Evolutionary conservation across 2,329 filamentous ascomycete species (phyloP).

Genomic region (Orbilia quercus): DNA sequence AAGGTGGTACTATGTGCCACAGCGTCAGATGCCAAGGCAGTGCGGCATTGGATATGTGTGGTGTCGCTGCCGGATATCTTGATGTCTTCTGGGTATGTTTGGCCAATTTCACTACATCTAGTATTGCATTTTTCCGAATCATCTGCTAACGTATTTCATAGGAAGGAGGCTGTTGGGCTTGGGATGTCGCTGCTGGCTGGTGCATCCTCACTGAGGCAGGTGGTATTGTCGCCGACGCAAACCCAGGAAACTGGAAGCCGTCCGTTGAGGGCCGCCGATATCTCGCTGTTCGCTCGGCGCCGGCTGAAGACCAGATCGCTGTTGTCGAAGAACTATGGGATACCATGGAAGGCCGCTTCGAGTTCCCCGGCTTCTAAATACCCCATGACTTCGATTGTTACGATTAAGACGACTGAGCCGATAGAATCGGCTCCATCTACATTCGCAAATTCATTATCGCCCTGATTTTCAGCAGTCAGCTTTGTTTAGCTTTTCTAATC

Average conservation of each 20-base stretch:
- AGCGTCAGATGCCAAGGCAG: slow-evolving; percentile 76
- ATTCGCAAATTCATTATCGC: no score
- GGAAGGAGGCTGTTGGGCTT: slow-evolving; percentile 84
- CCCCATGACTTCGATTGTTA: background rate
- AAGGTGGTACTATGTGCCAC: slow-evolving; percentile 82
- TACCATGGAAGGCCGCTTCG: slow-evolving; percentile 65
- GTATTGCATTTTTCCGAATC: background rate
- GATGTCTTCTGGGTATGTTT: slow-evolving; percentile 75
- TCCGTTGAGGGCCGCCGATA: slow-evolving; percentile 72
- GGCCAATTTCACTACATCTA: background rate
- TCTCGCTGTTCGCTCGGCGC: slow-evolving; percentile 71
- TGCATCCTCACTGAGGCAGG: slow-evolving; percentile 79
- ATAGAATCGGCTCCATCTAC: background rate
- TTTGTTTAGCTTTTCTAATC: no score
- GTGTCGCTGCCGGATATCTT: slow-evolving; percentile 76
- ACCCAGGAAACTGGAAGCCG: slow-evolving; percentile 77
- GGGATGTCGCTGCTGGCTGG: slow-evolving; percentile 87
- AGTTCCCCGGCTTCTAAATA: slow-evolving; percentile 54
- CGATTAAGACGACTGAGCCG: slow-evolving; percentile 16
- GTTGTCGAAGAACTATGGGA: slow-evolving; percentile 74
- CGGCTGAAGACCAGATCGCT: slow-evolving; percentile 71
- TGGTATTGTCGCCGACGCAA: slow-evolving; percentile 77
- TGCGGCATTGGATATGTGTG: slow-evolving; percentile 79
- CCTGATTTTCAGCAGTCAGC: no score
- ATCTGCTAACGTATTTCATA: slow-evolving; percentile 48